Base-by-base conservation (phyloP, 164 flowering plant species). In the Annona squamosa region DNA sequence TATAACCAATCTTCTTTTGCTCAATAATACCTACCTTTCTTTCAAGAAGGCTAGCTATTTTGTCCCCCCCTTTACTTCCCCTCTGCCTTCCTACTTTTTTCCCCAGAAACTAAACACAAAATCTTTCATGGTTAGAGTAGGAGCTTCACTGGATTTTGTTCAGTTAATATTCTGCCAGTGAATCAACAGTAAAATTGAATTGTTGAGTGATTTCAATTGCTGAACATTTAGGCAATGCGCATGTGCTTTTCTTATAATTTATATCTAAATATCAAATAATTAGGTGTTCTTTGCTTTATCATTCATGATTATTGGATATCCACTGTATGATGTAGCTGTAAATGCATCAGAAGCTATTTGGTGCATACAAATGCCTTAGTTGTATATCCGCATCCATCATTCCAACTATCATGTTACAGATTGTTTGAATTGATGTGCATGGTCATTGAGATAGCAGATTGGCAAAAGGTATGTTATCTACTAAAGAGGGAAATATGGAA, bases 401-500 rank as follows among this genome's bases (percentile, higher is more conserved):
- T 26, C 1, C 37, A 26, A 26, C 37, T 26, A 26, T 26, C 37
- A 26, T 26, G 37, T 26, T 26, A 26, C 37, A 26, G 37, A 26
- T 26, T 26, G 13, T 52, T 52, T 52, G 59, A 52, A 52, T 16
- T 52, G 9, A 5, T 16, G 13, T 52, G 59, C 59, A 52, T 52
- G 13, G 59, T 10, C 59, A 12, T 16, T 9, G 59, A 9, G 59
- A 52, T 52, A 7, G 59, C 59, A 5, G 66, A 9, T 63, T 63
- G 43, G 10, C 66, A 63, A 63, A 4, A 12, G 4, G 12, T 3
- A 12, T 66, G 16, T 42, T 66, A 37, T 65, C 43, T 97, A 84
- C 97, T 97, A 66, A 93, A 96, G 81, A 90, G 97, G 76, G 99
- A 81, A 96, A 93, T 72, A 92, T 93, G 98, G 99, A 93, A 77